These are phyloP conservation scores for Juglanconis juglandina DNA, from an alignment of 2,329 filamentous ascomycete species.

Conservation along the genomic window DNA sequence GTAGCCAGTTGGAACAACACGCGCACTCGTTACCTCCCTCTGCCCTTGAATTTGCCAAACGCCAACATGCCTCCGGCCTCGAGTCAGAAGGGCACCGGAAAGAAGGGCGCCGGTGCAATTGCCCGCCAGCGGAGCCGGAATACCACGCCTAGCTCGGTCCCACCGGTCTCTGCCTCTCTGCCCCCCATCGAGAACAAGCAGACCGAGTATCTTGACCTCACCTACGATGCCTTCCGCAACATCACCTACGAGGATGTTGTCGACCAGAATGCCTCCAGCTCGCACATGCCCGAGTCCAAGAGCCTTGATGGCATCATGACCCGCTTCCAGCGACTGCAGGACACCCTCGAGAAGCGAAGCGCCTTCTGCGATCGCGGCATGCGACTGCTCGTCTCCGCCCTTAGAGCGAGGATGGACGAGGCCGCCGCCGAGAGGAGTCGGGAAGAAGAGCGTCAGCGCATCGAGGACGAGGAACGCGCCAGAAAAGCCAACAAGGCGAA, in stretches of 20 bases:
- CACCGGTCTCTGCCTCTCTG: constrained; percentile 44
- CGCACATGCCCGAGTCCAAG: constrained; percentile 60
- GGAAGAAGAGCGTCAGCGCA: constrained; percentile 49
- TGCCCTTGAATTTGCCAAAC: background rate
- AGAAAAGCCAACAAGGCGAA: constrained; percentile 63
- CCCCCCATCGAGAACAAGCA: constrained; percentile 54
- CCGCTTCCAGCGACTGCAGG: constrained; percentile 61
- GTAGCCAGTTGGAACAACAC: background rate
- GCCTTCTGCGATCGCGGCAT: constrained; percentile 70
- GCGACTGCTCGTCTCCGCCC: constrained; percentile 63
- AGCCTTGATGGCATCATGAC: constrained; percentile 62
- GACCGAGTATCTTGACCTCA: constrained; percentile 65
- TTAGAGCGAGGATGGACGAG: constrained; percentile 61
- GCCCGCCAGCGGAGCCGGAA: constrained; percentile 70
- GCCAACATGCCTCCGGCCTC: constrained; percentile 54
- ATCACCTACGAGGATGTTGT: constrained; percentile 68
- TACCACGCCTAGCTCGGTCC: constrained; percentile 64
- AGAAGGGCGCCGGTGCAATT: constrained; percentile 60
- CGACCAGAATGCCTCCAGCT: constrained; percentile 56
- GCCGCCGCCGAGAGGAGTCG: constrained; percentile 40
- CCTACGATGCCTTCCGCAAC: constrained; percentile 55
- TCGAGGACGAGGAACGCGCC: constrained; percentile 45
- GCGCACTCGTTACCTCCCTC: background rate
- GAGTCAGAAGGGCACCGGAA: constrained; percentile 61
- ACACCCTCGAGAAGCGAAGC: constrained; percentile 64